Base-by-base conservation (phyloP, 305 asterid genomes). In the Solanum chacoense region DNA sequence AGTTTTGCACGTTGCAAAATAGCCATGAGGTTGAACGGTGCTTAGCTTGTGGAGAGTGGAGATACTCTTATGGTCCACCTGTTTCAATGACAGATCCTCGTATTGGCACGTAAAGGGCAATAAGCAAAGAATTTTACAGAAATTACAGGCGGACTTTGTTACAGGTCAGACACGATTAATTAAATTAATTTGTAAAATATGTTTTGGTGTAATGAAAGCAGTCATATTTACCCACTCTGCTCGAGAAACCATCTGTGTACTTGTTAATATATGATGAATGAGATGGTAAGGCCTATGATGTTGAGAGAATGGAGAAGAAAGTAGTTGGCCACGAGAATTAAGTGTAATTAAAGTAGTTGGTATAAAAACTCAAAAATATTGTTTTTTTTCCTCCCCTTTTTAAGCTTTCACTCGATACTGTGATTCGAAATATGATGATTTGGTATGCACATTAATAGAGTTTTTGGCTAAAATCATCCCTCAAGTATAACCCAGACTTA, bases 51-150 rank as follows among this genome's bases (percentile, higher is more conserved):
- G 98, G 95, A 67, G 96, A 94, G 91, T 95, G 98, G 98, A 91
- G 98, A 93, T 96, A 95, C 92, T 94, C 98, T 1, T 94, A 95
- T n/a, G 98, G 96, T 63, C 94, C 98, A 42, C 96, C 96, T 77
- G 85, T 81, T 3, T 89, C 94, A 38, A 80, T 90, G 78, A 22
- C 11, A 91, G 93, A 79, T 93, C 93, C 50, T 87, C 87, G 20
- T 84, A 55, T 11, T 55, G 72, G 87, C n/a, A 55, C 45, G 45
- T 83, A 50, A 83, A 50, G 10, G 18, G 3, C 31, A 13, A 83
- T 16, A 80, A 80, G 28, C 37, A 31, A 31, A 45, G 40, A 31
- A 83, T 10, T 50, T 18, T 31, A 45, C 24, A 18, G 18, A 45
- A 18, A 83, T 29, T 45, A 81, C 38, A 14, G 38, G 71, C 38